A percentile compares a stretch with the other conserved stretches of the same genome.
phyloP scores from a whole-genome alignment of 345 rosid species.

The Anacardium occidentale region DNA sequence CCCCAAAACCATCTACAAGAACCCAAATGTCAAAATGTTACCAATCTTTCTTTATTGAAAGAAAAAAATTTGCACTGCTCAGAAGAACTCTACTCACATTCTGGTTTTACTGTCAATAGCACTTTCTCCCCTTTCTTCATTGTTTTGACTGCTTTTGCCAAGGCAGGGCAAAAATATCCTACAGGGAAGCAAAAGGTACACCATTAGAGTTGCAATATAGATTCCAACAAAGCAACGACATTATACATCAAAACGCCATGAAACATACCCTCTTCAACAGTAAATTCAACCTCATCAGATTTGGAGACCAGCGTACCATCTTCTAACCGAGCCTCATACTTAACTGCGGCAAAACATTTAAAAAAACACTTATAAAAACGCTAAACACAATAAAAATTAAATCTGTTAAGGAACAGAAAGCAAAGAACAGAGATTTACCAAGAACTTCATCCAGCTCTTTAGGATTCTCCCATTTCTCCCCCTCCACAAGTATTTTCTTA shows the following conservation, averaged over 20 bases:
- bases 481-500: constrained; percentile 63
- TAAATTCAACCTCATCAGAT: constrained; percentile 72
- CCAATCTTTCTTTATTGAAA: not conserved
- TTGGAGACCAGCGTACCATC: constrained; percentile 62
- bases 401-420: no score
- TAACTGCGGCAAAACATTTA: constrained; percentile 42
- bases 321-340: constrained; percentile 68
- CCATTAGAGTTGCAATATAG: not conserved
- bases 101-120: constrained; percentile 73
- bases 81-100: constrained; percentile 37
- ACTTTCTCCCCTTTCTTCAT: constrained; percentile 87
- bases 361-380: not conserved
- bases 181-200: not conserved
- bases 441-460: constrained; percentile 78
- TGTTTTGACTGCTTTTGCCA: constrained; percentile 79
- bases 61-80: not conserved
- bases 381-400: not conserved
- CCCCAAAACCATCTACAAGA: constrained; percentile 79
- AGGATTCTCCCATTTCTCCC: constrained; percentile 79
- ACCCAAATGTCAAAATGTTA: not conserved
- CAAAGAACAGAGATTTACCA: constrained; percentile 33
- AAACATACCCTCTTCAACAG: constrained; percentile 64
- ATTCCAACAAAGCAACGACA: not conserved
- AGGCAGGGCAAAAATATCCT: constrained; percentile 84
- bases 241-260: no score